Percentiles rank a stretch among this genome's conserved stretches.
phyloP scores from a whole-genome alignment of 2,329 filamentous ascomycete genomes.

The Fusarium sp. region DNA sequence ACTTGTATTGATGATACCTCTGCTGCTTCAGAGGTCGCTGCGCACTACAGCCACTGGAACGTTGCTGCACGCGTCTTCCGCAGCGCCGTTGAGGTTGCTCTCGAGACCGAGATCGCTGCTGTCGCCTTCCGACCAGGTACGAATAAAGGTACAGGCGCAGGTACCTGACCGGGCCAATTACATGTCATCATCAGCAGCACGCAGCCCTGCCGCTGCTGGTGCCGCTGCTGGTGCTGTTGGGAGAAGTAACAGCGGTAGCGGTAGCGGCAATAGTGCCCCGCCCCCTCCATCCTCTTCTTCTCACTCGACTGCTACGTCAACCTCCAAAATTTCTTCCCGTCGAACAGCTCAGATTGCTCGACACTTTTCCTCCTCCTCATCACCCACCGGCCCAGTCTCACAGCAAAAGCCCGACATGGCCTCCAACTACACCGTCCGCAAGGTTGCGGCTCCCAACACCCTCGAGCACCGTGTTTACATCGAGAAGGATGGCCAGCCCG shows the following conservation, averaged over 20 bases:
- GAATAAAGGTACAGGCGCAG: background rate
- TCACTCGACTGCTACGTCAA: constrained; percentile 41
- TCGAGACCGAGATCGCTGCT: background rate
- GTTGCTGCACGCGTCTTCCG: constrained; percentile 3
- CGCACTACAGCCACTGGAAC: constrained; percentile 23
- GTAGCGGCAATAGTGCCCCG: constrained; percentile 51
- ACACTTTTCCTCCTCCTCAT: constrained; percentile 60
- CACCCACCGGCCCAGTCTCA: constrained; percentile 30
- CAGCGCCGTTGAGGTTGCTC: constrained; percentile 5
- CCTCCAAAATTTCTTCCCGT: constrained; percentile 61
- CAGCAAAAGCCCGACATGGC: constrained; percentile 60
- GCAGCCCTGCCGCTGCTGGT: constrained; percentile 40
- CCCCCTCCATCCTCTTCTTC: constrained; percentile 54
- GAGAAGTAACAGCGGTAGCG: constrained; percentile 33
- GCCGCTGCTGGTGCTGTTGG: background rate
- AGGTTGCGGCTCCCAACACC: constrained; percentile 90
- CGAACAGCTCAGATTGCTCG: constrained; percentile 68
- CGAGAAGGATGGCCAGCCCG: constrained; percentile 93
- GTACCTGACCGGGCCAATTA: constrained; percentile 46
- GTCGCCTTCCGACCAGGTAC: constrained; percentile 4
- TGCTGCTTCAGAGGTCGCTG: constrained; percentile 42
- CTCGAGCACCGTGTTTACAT: constrained; percentile 97
- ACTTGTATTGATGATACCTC: constrained; percentile 40
- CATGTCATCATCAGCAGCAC: constrained; percentile 41
- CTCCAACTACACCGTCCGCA: constrained; percentile 81